These are phyloP conservation scores for Saitoella complicata DNA, from an alignment of 805 yeast species.

Conservation along the genomic window DNA sequence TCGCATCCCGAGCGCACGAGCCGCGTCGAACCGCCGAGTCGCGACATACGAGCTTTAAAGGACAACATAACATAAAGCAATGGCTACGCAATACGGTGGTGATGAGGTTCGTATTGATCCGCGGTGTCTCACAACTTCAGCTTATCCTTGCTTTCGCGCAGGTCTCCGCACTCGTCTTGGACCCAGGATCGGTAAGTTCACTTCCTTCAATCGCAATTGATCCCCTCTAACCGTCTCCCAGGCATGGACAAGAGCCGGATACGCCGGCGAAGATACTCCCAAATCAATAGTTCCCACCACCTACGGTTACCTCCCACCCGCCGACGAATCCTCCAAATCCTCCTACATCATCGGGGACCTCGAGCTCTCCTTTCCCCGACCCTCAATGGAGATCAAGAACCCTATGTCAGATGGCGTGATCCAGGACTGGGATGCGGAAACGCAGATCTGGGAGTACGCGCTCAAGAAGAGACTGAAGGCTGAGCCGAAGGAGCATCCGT, in stretches of 20 bases:
- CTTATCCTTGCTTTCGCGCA: neutral
- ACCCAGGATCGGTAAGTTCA: neutral
- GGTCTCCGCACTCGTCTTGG: conserved; percentile 1
- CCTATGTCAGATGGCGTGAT: conserved; percentile 23
- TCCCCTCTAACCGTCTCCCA: neutral
- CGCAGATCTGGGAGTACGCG: conserved; percentile 51
- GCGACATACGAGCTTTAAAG: no score
- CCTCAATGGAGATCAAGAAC: conserved; percentile 20
- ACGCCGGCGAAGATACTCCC: conserved; percentile 86
- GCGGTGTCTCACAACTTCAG: no score
- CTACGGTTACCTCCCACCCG: conserved; percentile 28
- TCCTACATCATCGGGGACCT: conserved; percentile 21
- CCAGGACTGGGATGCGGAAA: conserved; percentile 49
- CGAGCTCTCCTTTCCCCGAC: conserved; percentile 25
- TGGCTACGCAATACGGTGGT: no score
- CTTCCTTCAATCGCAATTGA: no score
- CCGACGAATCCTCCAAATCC: conserved; percentile 1
- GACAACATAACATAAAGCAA: no score
- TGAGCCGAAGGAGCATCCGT: conserved; percentile 45
- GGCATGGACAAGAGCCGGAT: conserved; percentile 63
- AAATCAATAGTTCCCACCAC: conserved; percentile 56
- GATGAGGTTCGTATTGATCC: no score
- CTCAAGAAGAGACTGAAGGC: conserved; percentile 35
- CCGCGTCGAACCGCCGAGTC: no score
- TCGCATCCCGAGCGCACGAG: no score